Evolutionary conservation across 345 rosid genomes (phyloP), one percentile per base, ranked within the genome.

Genomic region (Noccaea bulbosa): DNA sequence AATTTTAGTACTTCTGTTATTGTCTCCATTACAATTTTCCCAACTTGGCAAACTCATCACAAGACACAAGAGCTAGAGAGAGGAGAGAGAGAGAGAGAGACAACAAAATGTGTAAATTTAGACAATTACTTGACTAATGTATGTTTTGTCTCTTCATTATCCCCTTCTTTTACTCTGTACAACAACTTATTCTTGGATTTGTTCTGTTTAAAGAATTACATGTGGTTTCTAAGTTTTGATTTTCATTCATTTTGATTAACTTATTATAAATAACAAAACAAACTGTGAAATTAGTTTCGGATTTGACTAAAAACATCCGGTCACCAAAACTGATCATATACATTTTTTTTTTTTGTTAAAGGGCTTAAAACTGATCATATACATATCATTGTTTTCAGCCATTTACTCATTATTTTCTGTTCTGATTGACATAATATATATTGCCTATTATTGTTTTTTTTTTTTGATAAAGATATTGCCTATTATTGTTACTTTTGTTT

Each of bases 11-110:
- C 65, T 75, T 75, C 58, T 69, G 70, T 76, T 63, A 62, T 76
- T 69, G 69, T 62, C 79, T 69, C 65, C 38, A 53, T 69, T 69
- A 61, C 79, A 61, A 69, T 70, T 35, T 69, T 56, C 79, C 73
- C 50, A 76, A 76, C 79, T 76, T 76, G 71, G 75, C 74, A 75
- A 75, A 75, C 75, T 47, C 75, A 75, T 63, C 75, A 69, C 73
- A 74, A 74, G 51, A 61, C 69, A 67, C 60, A 53, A 64, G 75
- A 69, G 49, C 59, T 20, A 56, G 75, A 76, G 71, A 69, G 70
- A 75, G 74, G 24, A 20, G 62, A 57, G 45, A 57, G 45, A 38
- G 34, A 62, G 58, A 35, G 32, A 53, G 70, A 63, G 5, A 38
- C 14, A 47, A 65, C 39, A 52, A 2, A 9, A 16, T 40, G 70